Percentiles rank a stretch among this genome's conserved stretches.
These are phyloP conservation scores for Fusarium abutilonis DNA, from an alignment of 2,329 filamentous ascomycete species.

Conservation along the genomic window DNA sequence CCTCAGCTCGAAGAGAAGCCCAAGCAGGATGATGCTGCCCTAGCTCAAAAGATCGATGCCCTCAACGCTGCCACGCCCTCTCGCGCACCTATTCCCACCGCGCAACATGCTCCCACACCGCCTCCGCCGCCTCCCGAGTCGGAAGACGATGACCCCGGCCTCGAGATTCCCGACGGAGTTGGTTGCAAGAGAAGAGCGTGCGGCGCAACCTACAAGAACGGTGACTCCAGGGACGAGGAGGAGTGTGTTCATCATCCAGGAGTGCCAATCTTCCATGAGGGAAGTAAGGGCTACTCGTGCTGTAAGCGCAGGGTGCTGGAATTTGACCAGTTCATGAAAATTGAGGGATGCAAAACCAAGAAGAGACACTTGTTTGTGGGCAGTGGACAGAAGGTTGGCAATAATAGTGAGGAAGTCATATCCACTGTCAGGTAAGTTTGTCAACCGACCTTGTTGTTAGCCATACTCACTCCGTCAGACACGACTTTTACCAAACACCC, in stretches of 20 bases:
- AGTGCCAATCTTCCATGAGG: slow-evolving; percentile 93
- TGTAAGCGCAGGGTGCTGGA: slow-evolving; percentile 95
- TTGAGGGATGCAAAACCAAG: slow-evolving; percentile 89
- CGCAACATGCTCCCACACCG: slow-evolving; percentile 59
- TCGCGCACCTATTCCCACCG: slow-evolving; percentile 53
- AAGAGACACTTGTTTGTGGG: slow-evolving; percentile 85
- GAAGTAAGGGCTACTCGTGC: slow-evolving; percentile 96
- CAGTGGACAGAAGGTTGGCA: slow-evolving; percentile 72
- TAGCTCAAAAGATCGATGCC: slow-evolving; percentile 62
- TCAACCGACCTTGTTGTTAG: not conserved
- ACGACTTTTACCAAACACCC: slow-evolving; percentile 95
- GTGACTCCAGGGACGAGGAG: slow-evolving; percentile 71
- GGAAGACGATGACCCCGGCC: slow-evolving; percentile 83
- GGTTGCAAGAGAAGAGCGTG: slow-evolving; percentile 84
- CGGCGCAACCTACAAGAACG: slow-evolving; percentile 70
- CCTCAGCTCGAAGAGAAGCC: slow-evolving; percentile 69
- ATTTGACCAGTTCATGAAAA: slow-evolving; percentile 98
- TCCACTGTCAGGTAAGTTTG: slow-evolving; percentile 75
- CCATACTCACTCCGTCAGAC: slow-evolving; percentile 46
- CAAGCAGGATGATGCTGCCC: slow-evolving; percentile 54
- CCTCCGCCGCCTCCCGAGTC: slow-evolving; percentile 76
- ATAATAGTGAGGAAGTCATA: slow-evolving; percentile 74
- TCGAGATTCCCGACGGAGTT: slow-evolving; percentile 77
- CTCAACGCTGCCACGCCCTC: slow-evolving; percentile 59
- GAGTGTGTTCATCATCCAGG: slow-evolving; percentile 90